Evolutionary conservation across 2,329 filamentous ascomycete genomes (phyloP), one percentile per base, ranked within the genome.

Genomic region (Tolypocladium ovalisporum): DNA sequence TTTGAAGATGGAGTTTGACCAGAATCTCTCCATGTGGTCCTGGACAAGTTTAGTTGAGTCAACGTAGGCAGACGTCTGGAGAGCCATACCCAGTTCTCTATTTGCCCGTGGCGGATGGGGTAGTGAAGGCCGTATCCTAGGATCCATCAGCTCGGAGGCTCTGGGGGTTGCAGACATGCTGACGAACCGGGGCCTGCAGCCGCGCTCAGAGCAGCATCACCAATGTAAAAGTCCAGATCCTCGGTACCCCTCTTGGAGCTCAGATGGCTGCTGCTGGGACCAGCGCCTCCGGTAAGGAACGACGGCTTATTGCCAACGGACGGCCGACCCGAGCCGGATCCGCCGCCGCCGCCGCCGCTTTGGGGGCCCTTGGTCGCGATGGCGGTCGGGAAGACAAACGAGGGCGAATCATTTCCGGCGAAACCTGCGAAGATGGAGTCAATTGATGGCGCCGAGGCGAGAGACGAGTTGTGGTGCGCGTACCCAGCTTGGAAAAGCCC

Each of bases 1-100:
- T 74, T 99, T 99, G 84, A 99, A 99, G 76, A 99, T 99, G 62
- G 94, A 99, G 78, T 97, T 97, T 64, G 95, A 97, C 94, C 94
- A 99, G 78, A 97, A 99, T 62, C 94, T 87, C 75, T 99, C 94
- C 94, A 99, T 99, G 68, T 97, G 90, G 75, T 99, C 94, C 89
- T 94, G 64, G 7, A 59, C 56, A 61, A 51, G 60, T 67, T 75
- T 62, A 73, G 70, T 39, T 13, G 34, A 39, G 32, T 24, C n/a
- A 52, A 56, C 24, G 32, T 13, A 61, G 9, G 24, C 2, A 17
- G 22, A 8, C 4, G 1, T 4, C 15, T 37, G 37, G 19, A 17
- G 19, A 51, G 12, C 19, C 83, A 58, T 79, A 94, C 89, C 94
- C 94, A 99, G 72, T 99, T 97, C 78, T 99, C 94, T 73, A 99